phyloP scores from a whole-genome alignment of 192 early-diverging fungal species.

The Podila minutissima region DNA sequence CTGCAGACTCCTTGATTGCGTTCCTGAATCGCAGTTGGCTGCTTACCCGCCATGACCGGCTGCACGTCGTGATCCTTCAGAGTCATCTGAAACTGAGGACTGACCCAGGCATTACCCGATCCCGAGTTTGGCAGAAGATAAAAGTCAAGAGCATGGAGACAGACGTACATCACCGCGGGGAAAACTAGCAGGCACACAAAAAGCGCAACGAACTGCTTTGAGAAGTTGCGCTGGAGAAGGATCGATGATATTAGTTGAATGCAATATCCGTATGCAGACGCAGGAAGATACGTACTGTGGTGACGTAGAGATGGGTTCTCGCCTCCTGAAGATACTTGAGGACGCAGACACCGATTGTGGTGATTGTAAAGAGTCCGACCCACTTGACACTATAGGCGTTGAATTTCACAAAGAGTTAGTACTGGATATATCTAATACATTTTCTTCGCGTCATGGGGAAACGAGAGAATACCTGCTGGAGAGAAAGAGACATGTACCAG shows the following conservation, averaged over 20 bases:
- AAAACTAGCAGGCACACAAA: conserved; percentile 83
- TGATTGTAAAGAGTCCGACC: conserved; percentile 93
- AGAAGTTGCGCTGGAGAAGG: conserved; percentile 31
- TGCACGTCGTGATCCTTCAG: conserved; percentile 71
- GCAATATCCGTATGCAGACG: neutral
- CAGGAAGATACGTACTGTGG: conserved; percentile 41
- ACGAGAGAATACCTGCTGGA: conserved; percentile 48
- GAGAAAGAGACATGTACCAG: conserved; percentile 82
- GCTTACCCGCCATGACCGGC: conserved; percentile 66
- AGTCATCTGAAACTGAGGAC: conserved; percentile 86
- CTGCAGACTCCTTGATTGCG: neutral
- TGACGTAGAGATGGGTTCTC: conserved; percentile 73
- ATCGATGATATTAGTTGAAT: neutral
- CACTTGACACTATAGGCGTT: conserved; percentile 78
- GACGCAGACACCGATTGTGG: conserved; percentile 83
- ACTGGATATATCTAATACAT: neutral
- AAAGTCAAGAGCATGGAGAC: conserved; percentile 91
- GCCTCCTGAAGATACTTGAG: conserved; percentile 88
- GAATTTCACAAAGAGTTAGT: neutral
- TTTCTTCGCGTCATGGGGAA: neutral
- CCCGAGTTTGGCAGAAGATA: conserved; percentile 77
- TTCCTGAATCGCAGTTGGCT: too few species aligned
- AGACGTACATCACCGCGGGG: conserved; percentile 81
- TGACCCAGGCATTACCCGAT: conserved; percentile 93
- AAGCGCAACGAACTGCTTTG: conserved; percentile 83